Conservation (phyloP, 2,329 filamentous ascomycete genomes). For the Shiraia sp. region DNA sequence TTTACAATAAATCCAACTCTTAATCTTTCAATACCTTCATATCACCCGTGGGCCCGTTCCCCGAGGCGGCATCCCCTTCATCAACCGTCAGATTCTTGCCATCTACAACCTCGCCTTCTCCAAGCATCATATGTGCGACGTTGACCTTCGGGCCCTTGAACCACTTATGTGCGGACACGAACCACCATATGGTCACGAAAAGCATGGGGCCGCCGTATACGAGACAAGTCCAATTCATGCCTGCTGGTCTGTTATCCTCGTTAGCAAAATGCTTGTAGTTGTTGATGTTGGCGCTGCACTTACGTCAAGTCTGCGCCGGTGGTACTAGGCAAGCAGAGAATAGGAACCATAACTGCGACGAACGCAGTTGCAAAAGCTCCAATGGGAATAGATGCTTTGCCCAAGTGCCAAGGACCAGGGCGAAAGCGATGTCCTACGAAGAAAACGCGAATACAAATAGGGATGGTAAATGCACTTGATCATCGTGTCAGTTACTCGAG, state of each 20-base stretch:
- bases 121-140: conserved; percentile 59
- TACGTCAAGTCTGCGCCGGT: conserved; percentile 60
- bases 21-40: conserved; percentile 6
- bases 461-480: conserved; percentile 56
- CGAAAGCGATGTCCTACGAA: conserved; percentile 67
- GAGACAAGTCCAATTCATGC: conserved; percentile 72
- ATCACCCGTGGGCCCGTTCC: background rate
- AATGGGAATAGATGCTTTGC: conserved; percentile 60
- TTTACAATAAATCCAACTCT: background rate
- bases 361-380: conserved; percentile 63
- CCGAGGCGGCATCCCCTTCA: conserved; percentile 12
- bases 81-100: conserved; percentile 21
- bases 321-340: conserved; percentile 66
- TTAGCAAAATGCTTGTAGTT: conserved; percentile 14
- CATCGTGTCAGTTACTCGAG: background rate
- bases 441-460: conserved; percentile 62
- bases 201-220: conserved; percentile 69
- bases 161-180: conserved; percentile 67
- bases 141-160: conserved; percentile 74
- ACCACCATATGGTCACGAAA: conserved; percentile 63
- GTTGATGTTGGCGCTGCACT: conserved; percentile 13
- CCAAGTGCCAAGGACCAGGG: conserved; percentile 70
- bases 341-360: conserved; percentile 68
- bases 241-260: conserved; percentile 39
- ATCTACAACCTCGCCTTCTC: conserved; percentile 44